These are phyloP conservation scores for Scedosporium boydii DNA, from an alignment of 2,329 filamentous ascomycete genomes.

Conservation along the genomic window DNA sequence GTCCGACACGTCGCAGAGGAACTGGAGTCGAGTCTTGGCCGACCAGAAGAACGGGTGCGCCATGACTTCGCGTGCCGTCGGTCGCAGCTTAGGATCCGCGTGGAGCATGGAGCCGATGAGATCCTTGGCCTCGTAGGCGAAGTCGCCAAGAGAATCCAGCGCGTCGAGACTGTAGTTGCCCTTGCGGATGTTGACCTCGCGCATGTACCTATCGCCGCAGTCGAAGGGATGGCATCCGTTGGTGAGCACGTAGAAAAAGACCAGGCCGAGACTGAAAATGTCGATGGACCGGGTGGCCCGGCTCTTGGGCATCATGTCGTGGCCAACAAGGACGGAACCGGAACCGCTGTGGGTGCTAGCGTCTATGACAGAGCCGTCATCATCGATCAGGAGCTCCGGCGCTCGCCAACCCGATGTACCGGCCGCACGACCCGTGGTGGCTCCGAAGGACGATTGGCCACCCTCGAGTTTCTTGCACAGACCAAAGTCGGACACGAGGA, in stretches of 20 bases:
- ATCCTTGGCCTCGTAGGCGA: conserved; percentile 78
- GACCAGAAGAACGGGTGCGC: conserved; percentile 97
- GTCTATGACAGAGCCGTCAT: conserved; percentile 48
- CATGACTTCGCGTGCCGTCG: conserved; percentile 70
- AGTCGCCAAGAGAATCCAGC: conserved; percentile 69
- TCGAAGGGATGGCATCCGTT: conserved; percentile 89
- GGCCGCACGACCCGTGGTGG: conserved; percentile 85
- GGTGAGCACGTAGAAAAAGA: conserved; percentile 99
- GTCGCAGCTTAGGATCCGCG: conserved; percentile 45
- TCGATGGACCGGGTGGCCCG: conserved; percentile 93
- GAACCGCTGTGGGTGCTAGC: conserved; percentile 51
- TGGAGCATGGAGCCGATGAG: conserved; percentile 73
- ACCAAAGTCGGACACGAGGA: conserved; percentile 95
- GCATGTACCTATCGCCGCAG: conserved; percentile 87
- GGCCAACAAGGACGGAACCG: conserved; percentile 45
- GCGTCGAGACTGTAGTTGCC: conserved; percentile 64
- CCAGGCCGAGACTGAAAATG: conserved; percentile 91
- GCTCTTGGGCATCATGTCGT: conserved; percentile 53
- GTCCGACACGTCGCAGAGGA: conserved; percentile 94
- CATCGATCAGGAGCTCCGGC: conserved; percentile 79
- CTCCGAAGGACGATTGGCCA: conserved; percentile 87
- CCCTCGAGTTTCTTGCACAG: conserved; percentile 95
- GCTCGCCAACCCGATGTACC: conserved; percentile 96
- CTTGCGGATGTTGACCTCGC: conserved; percentile 95
- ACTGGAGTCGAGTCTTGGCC: conserved; percentile 76